Conservation (phyloP, 2,329 filamentous ascomycete species). For the Fusarium burgessii region DNA sequence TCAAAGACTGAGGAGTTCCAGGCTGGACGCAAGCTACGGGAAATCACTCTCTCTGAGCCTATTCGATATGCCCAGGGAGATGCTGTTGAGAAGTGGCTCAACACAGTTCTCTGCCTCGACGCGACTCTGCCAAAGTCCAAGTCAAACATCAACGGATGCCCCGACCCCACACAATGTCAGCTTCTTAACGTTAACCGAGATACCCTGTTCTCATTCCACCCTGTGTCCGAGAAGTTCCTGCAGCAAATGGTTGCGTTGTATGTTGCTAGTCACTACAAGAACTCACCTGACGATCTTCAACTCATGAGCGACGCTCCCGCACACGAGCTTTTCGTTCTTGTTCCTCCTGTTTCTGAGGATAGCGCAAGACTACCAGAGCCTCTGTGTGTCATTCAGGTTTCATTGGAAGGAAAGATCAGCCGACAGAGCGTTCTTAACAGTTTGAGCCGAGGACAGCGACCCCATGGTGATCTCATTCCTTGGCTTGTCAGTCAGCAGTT, state of each 20-base stretch:
- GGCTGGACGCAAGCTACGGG: slow-evolving; percentile 83
- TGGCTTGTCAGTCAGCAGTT: slow-evolving; percentile 99
- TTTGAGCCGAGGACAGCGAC: slow-evolving; percentile 87
- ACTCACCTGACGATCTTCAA: slow-evolving; percentile 97
- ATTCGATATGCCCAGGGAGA: slow-evolving; percentile 95
- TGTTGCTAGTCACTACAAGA: slow-evolving; percentile 97
- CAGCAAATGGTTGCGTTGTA: slow-evolving; percentile 99
- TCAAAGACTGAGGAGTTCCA: slow-evolving; percentile 72
- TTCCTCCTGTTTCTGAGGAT: slow-evolving; percentile 83
- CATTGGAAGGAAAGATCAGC: slow-evolving; percentile 95
- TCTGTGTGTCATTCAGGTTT: slow-evolving; percentile 93
- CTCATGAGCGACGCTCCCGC: slow-evolving; percentile 98
- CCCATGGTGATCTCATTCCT: slow-evolving; percentile 92
- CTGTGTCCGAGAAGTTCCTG: slow-evolving; percentile 94
- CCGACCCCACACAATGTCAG: slow-evolving; percentile 91
- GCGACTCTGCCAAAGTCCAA: slow-evolving; percentile 86
- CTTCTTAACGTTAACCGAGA: slow-evolving; percentile 95
- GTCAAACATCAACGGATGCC: slow-evolving; percentile 79
- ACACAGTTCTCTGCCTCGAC: slow-evolving; percentile 92
- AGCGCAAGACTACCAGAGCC: slow-evolving; percentile 88
- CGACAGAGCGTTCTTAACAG: slow-evolving; percentile 91
- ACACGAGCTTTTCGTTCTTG: slow-evolving; percentile 94
- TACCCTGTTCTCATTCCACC: slow-evolving; percentile 97
- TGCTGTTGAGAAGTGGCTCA: slow-evolving; percentile 94
- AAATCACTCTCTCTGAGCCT: slow-evolving; percentile 92